Conservation (phyloP, 345 rosid species). For the Triadica sebifera region DNA sequence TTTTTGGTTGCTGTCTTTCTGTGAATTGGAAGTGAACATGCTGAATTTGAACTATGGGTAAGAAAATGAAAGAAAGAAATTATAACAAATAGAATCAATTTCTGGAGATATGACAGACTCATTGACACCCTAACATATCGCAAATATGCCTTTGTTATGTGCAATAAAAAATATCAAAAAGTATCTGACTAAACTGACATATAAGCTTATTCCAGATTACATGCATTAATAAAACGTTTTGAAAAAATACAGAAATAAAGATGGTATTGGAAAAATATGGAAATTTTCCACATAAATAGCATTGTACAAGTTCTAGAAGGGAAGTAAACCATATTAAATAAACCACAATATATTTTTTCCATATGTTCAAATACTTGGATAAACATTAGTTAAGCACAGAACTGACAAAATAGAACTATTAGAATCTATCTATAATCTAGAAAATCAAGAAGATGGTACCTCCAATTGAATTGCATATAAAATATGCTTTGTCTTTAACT, state of each 20-base stretch:
- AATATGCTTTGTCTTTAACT: slow-evolving; percentile 78
- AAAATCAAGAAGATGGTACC: slow-evolving; percentile 38
- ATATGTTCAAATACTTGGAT: not conserved
- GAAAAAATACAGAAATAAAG: not conserved
- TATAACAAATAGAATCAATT: too few species aligned
- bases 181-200: not conserved
- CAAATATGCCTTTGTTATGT: too few species aligned
- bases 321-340: not conserved
- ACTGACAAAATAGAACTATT: not conserved
- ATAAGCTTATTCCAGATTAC: not conserved
- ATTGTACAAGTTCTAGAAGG: not conserved
- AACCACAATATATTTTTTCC: not conserved
- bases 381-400: not conserved
- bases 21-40: not conserved
- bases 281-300: not conserved
- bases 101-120: too few species aligned
- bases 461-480: slow-evolving; percentile 91
- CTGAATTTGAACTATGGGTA: not conserved
- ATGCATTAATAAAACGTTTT: not conserved
- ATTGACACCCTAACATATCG: not conserved
- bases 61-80: not conserved
- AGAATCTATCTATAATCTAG: not conserved
- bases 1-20: too few species aligned
- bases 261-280: not conserved
- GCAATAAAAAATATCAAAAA: not conserved